Conservation (phyloP, 2,329 filamentous ascomycete genomes). For the Calonectria pteridis region DNA sequence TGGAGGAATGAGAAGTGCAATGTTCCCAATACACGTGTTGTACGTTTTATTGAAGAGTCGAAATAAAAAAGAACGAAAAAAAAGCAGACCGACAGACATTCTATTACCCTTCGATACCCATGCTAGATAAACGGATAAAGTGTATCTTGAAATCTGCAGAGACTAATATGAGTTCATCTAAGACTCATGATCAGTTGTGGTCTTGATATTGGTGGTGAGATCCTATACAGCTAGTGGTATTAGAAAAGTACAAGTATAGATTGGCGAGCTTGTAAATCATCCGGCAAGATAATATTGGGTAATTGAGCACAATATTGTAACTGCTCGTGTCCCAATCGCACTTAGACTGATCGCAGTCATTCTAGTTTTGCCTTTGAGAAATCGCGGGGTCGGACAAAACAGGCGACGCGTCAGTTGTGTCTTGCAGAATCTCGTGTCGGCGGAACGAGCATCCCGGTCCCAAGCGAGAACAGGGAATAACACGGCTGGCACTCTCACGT, state of each 20-base stretch:
- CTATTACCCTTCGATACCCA: neutral
- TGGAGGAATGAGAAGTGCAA: neutral
- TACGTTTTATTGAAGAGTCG: neutral
- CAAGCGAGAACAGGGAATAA: neutral
- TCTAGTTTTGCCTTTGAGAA: neutral
- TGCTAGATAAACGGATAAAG: neutral
- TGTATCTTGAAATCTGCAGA: neutral
- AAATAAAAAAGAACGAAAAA: neutral
- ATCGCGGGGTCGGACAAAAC: conserved; percentile 4
- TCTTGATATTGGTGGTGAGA: neutral
- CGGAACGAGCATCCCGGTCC: neutral
- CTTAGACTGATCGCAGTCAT: neutral
- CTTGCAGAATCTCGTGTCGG: neutral
- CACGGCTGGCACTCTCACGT: neutral
- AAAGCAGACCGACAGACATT: neutral
- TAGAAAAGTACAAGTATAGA: neutral
- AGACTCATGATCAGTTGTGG: neutral
- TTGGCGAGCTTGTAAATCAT: neutral
- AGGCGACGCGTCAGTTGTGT: conserved; percentile 4
- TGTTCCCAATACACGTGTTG: neutral
- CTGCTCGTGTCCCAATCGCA: neutral
- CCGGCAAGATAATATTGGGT: neutral
- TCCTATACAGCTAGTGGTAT: neutral
- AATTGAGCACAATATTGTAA: neutral
- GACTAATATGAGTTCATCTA: neutral